Conservation (phyloP, 2,329 filamentous ascomycete genomes). For the Pseudogymnoascus sp. region DNA sequence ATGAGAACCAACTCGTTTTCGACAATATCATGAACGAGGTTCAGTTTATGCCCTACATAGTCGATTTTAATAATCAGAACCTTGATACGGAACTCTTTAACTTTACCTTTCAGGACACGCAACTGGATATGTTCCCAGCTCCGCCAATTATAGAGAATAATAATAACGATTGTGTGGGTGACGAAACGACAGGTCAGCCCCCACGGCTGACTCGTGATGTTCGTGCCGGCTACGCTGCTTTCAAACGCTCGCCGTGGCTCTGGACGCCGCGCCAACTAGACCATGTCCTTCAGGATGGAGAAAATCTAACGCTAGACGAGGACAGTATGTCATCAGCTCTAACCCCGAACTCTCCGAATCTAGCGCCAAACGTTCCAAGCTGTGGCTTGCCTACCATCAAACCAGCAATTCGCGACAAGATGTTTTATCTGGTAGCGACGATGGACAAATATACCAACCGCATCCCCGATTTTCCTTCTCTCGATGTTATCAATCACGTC, state of each 20-base stretch:
- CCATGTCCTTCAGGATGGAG: slow-evolving; percentile 14
- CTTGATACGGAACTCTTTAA: neutral
- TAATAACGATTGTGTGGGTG: neutral
- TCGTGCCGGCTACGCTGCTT: slow-evolving; percentile 17
- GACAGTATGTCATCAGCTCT: slow-evolving; percentile 16
- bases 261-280: slow-evolving; percentile 17
- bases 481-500: slow-evolving; percentile 5
- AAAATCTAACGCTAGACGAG: slow-evolving; percentile 17
- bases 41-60: neutral
- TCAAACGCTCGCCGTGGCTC: slow-evolving; percentile 19
- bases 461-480: neutral
- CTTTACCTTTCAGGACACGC: neutral
- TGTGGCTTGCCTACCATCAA: neutral
- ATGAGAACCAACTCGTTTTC: neutral
- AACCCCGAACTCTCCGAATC: slow-evolving; percentile 6
- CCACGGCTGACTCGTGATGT: slow-evolving; percentile 5
- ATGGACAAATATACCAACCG: neutral
- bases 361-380: neutral
- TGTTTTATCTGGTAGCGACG: neutral
- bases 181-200: neutral
- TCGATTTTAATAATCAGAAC: neutral
- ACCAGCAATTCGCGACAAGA: neutral
- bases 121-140: neutral
- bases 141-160: neutral
- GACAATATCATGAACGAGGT: neutral